These are phyloP conservation scores for Harringtonia lauricola DNA, from an alignment of 2,329 filamentous ascomycete genomes.

Conservation along the genomic window DNA sequence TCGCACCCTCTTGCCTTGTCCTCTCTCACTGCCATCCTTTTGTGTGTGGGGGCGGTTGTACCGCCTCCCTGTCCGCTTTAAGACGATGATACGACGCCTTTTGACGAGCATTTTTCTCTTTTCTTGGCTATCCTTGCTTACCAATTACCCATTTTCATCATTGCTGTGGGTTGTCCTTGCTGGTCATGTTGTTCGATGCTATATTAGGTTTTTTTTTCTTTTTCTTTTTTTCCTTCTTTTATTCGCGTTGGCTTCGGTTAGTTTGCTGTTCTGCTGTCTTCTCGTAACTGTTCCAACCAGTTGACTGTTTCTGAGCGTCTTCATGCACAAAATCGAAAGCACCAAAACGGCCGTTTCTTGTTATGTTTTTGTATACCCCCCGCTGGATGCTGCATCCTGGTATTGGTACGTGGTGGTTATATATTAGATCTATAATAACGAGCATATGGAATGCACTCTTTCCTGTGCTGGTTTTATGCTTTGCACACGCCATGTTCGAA, in stretches of 20 bases:
- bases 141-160: neutral
- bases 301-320: constrained; percentile 4
- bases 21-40: neutral
- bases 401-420: constrained; percentile 9
- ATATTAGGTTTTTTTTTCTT: constrained; percentile 6
- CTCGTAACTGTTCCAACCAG: constrained; percentile 1
- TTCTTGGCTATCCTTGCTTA: neutral
- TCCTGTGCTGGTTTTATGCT: neutral
- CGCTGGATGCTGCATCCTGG: constrained; percentile 8
- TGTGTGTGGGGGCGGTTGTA: neutral
- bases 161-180: constrained; percentile 1
- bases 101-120: constrained; percentile 5
- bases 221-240: constrained; percentile 9
- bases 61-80: neutral
- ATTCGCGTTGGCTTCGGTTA: too few relatives aligned
- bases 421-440: constrained; percentile 3
- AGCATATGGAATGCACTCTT: neutral
- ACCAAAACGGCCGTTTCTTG: neutral
- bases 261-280: constrained; percentile 2
- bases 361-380: constrained; percentile 16
- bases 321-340: neutral
- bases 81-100: constrained; percentile 10
- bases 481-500: neutral
- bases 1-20: too few relatives aligned
- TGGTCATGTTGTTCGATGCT: neutral